A percentile compares a stretch with the other conserved stretches of the same genome.
Evolutionary conservation across 2,329 filamentous ascomycete species (phyloP).

Genomic region (Venturia oleaginea): DNA sequence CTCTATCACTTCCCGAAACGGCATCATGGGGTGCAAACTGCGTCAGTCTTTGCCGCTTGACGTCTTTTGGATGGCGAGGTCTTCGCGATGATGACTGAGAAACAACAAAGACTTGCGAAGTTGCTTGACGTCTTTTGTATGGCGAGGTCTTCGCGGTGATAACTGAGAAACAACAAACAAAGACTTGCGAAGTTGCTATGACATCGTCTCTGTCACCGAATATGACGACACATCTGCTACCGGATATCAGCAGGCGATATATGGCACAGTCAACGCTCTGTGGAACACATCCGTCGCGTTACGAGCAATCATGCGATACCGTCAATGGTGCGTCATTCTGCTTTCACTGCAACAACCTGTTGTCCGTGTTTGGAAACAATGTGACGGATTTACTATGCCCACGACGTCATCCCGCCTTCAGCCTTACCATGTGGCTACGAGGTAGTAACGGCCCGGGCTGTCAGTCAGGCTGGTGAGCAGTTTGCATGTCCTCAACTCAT

Average conservation of each 20-base stretch:
- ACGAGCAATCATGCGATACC: neutral
- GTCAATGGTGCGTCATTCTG: neutral
- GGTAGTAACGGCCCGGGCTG: neutral
- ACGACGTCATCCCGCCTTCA: slow-evolving; percentile 1
- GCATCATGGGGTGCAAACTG: neutral
- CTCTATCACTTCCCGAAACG: neutral
- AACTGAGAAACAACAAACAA: neutral
- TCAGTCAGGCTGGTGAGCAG: neutral
- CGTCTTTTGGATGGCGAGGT: neutral
- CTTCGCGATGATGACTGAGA: too few relatives aligned
- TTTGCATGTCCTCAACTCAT: neutral
- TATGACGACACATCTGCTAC: neutral
- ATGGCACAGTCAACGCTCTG: neutral
- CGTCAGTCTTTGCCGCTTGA: slow-evolving; percentile 3
- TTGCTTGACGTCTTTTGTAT: neutral
- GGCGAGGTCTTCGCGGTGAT: too few relatives aligned
- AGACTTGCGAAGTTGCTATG: neutral
- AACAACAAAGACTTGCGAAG: neutral
- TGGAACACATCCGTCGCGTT: neutral
- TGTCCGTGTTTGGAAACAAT: neutral
- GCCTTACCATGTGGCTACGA: neutral
- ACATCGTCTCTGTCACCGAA: neutral
- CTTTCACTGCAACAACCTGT: neutral
- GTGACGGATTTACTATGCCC: neutral
- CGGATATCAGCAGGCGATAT: neutral